A percentile compares a stretch with the other conserved stretches of the same genome.
These are phyloP conservation scores for Phalaenopsis aphrodite DNA, from an alignment of 106 monocot species.

Conservation along the genomic window DNA sequence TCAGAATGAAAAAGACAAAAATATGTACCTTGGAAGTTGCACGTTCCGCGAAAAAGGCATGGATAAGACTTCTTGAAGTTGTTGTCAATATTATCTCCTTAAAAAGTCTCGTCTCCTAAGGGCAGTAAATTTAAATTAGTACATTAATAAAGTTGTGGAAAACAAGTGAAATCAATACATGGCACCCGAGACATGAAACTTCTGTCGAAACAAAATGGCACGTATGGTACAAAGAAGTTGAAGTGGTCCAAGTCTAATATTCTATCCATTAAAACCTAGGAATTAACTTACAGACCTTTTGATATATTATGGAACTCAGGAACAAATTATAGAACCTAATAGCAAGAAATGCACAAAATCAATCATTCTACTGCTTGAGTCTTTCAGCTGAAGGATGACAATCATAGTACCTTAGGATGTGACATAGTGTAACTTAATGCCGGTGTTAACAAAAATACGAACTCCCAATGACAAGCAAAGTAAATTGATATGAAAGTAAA, in stretches of 20 bases:
- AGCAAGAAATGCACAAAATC: background rate
- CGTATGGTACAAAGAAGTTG: background rate
- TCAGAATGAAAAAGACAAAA: background rate
- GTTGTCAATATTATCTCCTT: slow-evolving; percentile 9
- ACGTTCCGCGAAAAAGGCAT: slow-evolving; percentile 12
- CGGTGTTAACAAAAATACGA: background rate
- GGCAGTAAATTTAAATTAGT: background rate
- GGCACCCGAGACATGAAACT: background rate
- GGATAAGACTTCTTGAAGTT: slow-evolving; percentile 8
- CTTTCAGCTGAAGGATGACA: background rate
- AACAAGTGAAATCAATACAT: background rate
- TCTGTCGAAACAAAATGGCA: background rate
- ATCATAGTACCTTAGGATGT: background rate
- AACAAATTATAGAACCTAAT: background rate
- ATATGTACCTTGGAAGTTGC: slow-evolving; percentile 13
- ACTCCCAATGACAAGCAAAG: background rate
- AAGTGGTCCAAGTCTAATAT: background rate
- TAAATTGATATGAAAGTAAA: background rate
- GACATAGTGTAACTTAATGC: background rate
- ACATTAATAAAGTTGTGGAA: background rate
- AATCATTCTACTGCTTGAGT: background rate
- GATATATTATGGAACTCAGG: background rate
- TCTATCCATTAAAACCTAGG: background rate
- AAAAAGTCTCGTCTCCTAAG: slow-evolving; percentile 4
- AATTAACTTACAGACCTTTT: background rate